These are phyloP conservation scores for Amaranthus hypochondriacus DNA, from an alignment of 148 eudicot species.

Conservation along the genomic window DNA sequence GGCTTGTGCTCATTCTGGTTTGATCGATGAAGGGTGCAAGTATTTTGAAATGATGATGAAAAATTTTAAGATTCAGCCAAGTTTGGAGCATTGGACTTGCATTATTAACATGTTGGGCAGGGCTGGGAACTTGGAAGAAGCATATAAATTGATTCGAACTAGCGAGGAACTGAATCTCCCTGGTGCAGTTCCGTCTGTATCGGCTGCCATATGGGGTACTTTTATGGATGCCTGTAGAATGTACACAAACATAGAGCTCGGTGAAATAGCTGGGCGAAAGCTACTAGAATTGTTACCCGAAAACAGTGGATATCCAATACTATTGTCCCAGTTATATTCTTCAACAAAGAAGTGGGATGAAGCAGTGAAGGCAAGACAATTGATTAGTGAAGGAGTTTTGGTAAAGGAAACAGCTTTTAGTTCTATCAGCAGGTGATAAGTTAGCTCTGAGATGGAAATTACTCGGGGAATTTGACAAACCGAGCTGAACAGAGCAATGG, in stretches of 20 bases:
- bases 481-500: not conserved
- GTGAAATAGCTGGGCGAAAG: constrained; percentile 29
- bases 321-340: constrained; percentile 40
- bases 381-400: constrained; percentile 27
- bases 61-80: constrained; percentile 27
- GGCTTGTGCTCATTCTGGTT: constrained; percentile 37
- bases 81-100: constrained; percentile 45
- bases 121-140: constrained; percentile 38
- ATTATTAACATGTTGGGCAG: constrained; percentile 39
- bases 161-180: constrained; percentile 5
- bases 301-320: constrained; percentile 32
- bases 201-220: constrained; percentile 36
- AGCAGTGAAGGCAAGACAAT: constrained; percentile 26
- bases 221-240: constrained; percentile 35
- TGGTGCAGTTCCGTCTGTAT: not conserved
- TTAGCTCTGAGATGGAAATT: not conserved
- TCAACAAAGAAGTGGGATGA: constrained; percentile 35
- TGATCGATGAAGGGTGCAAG: constrained; percentile 36
- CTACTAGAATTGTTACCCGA: constrained; percentile 23
- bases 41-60: constrained; percentile 33
- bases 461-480: not conserved
- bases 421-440: constrained; percentile 10
- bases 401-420: constrained; percentile 31
- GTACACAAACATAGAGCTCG: constrained; percentile 34
- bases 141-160: constrained; percentile 23